Evolutionary conservation across 1,139 yeast species (phyloP), one percentile per base, ranked within the genome.

Genomic region (Candida smagusa): DNA sequence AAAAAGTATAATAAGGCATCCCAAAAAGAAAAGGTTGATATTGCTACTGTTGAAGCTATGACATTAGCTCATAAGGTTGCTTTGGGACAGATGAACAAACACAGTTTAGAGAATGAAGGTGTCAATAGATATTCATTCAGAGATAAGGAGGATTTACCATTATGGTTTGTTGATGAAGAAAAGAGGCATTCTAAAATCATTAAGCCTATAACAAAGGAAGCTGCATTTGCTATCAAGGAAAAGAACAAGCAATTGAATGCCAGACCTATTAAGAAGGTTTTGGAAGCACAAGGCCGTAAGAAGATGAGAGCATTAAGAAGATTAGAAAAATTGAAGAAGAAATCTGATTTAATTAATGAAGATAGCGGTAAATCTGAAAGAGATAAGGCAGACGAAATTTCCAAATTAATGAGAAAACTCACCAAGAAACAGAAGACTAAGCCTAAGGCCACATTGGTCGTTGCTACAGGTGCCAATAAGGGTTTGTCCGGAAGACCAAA

Each of bases 281-380:
- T 88, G 46, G 99, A 92, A 65, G 98, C 98, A 6, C 84, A 88
- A 59, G 97, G 96, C 11, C 82, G 99, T 63, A 92, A 92, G 82
- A 86, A 86, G 76, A 78, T 86, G 88, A 82, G 96, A 65, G 96
- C 97, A 6, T 72, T 85, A 51, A 80, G 82, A 61, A 80, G 96
- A 56, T 68, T 94, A 47, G 97, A 92, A 61, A 86, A 86, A 65
- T 65, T 94, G 57, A 87, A 87, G 73, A 92, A 86, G 84, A 94
- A 92, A 75, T 84, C 95, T 31, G 97, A 94, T 56, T 56, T 84
- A 48, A 90, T 94, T 59, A 85, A 85, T 55, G 98, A 89, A 35
- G 96, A 92, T 58, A 72, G 77, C 35, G 87, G 81, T 36, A 85
- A 86, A 65, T 79, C 94, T 42, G 98, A 92, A 67, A 79, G 80